phyloP scores from a whole-genome alignment of 257 asterid species.

The Nicotiana attenuata region DNA sequence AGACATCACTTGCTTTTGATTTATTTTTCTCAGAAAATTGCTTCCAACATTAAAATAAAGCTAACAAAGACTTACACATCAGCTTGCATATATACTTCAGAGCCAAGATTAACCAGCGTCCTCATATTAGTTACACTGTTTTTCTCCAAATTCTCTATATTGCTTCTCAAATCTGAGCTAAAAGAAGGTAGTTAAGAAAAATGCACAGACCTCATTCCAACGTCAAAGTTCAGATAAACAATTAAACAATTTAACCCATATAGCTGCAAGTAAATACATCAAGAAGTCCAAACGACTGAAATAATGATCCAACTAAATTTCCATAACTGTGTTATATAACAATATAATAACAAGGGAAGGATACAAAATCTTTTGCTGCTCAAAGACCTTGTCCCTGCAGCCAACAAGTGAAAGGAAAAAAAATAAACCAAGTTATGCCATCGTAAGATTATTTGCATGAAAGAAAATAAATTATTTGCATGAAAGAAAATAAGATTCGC shows the following conservation, averaged over 20 bases:
- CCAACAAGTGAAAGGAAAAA: not conserved
- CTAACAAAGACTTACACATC: slow-evolving; percentile 55
- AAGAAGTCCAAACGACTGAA: not conserved
- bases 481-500: not conserved
- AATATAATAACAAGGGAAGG: slow-evolving; percentile 31
- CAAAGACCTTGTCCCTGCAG: slow-evolving; percentile 90
- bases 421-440: not conserved
- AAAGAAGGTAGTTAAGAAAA: slow-evolving; percentile 33
- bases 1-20: not conserved
- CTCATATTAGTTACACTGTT: slow-evolving; percentile 68
- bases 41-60: slow-evolving; percentile 8
- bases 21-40: not conserved
- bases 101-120: slow-evolving; percentile 80
- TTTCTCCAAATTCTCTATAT: slow-evolving; percentile 80
- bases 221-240: not conserved
- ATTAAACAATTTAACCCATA: not conserved
- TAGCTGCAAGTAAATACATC: not conserved
- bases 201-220: not conserved
- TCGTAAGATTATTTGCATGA: not conserved
- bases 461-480: not conserved
- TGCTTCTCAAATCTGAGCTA: slow-evolving; percentile 83
- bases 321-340: not conserved
- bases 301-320: slow-evolving; percentile 1
- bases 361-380: slow-evolving; percentile 86
- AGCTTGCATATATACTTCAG: slow-evolving; percentile 87